phyloP scores from a whole-genome alignment of 345 rosid species.

The Fremontodendron californicum region DNA sequence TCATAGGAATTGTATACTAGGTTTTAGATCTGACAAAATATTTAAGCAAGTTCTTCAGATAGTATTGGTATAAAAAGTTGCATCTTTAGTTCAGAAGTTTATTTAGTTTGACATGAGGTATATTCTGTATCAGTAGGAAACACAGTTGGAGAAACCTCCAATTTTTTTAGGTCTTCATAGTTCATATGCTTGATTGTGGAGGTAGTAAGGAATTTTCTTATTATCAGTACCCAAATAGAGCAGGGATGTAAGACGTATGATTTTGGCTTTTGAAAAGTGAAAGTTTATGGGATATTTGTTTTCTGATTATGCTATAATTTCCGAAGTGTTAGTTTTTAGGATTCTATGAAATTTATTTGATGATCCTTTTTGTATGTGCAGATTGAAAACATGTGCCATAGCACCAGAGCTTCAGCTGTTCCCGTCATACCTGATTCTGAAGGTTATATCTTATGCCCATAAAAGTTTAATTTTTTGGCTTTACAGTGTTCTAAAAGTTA shows the following conservation, averaged over 20 bases:
- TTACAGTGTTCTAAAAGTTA: constrained; percentile 1
- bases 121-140: neutral
- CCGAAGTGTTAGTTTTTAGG: neutral
- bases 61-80: neutral
- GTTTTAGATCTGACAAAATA: neutral
- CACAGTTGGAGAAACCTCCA: neutral
- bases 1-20: neutral
- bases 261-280: neutral
- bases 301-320: neutral
- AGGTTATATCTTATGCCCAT: constrained; percentile 41
- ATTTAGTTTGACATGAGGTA: neutral
- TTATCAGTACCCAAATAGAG: neutral
- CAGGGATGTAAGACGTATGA: neutral
- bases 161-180: neutral
- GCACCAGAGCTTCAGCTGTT: constrained; percentile 71
- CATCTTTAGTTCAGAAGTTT: neutral
- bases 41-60: neutral
- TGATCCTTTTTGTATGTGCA: constrained; percentile 23
- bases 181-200: neutral
- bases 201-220: neutral
- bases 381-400: constrained; percentile 89
- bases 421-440: constrained; percentile 88
- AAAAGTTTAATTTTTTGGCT: neutral
- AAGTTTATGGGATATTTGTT: neutral
- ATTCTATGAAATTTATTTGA: neutral